Percentiles rank a stretch among this genome's conserved stretches.
These are phyloP conservation scores for Cryomyces antarcticus DNA, from an alignment of 495 filamentous ascomycete species.

Conservation along the genomic window DNA sequence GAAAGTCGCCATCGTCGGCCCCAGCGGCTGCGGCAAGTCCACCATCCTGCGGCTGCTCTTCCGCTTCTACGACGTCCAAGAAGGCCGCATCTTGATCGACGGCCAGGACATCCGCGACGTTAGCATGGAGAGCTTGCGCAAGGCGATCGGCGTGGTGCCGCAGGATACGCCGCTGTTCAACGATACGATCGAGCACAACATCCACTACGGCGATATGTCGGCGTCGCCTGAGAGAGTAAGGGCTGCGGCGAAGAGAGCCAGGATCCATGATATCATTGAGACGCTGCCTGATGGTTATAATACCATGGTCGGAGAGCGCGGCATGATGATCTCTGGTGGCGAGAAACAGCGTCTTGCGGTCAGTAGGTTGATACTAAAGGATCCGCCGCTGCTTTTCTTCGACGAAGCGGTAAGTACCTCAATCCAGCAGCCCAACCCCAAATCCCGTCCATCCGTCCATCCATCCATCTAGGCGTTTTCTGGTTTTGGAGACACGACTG, in stretches of 20 bases:
- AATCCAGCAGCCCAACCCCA: too few relatives aligned
- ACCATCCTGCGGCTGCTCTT: constrained; percentile 81
- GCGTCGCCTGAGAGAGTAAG: constrained; percentile 54
- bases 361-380: constrained; percentile 69
- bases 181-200: constrained; percentile 85
- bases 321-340: constrained; percentile 91
- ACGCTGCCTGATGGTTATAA: constrained; percentile 67
- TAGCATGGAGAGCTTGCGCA: constrained; percentile 58
- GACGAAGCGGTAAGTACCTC: constrained; percentile 58
- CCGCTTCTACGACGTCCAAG: constrained; percentile 81
- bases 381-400: constrained; percentile 85
- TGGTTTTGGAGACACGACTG: not conserved
- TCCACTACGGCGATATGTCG: constrained; percentile 75
- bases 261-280: constrained; percentile 65
- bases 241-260: constrained; percentile 58
- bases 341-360: constrained; percentile 92
- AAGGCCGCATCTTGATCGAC: constrained; percentile 75
- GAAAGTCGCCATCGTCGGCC: constrained; percentile 89
- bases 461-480: not conserved
- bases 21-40: constrained; percentile 89
- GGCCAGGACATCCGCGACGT: constrained; percentile 82
- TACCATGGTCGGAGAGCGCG: constrained; percentile 85
- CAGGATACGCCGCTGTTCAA: constrained; percentile 97
- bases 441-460: too few relatives aligned
- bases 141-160: constrained; percentile 82